Percentiles rank a stretch among this genome's conserved stretches.
Evolutionary conservation across 768 basidiomycete genomes (phyloP).

Genomic region (Rhodotorula diobovata): DNA sequence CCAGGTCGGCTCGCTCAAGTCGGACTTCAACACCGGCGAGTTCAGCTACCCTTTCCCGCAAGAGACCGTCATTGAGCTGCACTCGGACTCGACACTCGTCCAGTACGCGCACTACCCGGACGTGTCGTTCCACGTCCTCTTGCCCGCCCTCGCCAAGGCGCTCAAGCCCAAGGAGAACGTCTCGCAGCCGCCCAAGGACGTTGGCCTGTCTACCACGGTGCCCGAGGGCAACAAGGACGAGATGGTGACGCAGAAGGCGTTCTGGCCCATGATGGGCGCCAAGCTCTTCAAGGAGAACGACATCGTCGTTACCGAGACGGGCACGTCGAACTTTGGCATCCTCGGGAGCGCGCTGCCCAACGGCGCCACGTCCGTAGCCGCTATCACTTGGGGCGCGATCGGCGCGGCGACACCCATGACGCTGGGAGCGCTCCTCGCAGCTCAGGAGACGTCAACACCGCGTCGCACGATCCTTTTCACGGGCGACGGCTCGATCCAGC

Average conservation of each 20-base stretch:
- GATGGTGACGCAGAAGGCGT: conserved; percentile 40
- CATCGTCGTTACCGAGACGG: conserved; percentile 82
- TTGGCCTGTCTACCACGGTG: conserved; percentile 42
- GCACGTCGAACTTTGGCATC: conserved; percentile 80
- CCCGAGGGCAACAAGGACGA: conserved; percentile 52
- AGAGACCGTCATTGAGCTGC: conserved; percentile 46
- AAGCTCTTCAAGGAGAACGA: conserved; percentile 43
- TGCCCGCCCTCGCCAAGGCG: conserved; percentile 41
- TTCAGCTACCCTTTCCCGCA: conserved; percentile 55
- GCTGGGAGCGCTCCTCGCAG: conserved; percentile 55
- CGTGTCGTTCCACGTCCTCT: conserved; percentile 45
- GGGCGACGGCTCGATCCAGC: conserved; percentile 65
- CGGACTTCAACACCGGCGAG: conserved; percentile 84
- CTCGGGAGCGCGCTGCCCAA: conserved; percentile 72
- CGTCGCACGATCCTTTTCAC: conserved; percentile 75
- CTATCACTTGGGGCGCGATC: conserved; percentile 87
- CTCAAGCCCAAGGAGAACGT: conserved; percentile 26
- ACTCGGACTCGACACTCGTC: conserved; percentile 59
- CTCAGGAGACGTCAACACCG: conserved; percentile 56
- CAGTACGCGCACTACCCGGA: conserved; percentile 40
- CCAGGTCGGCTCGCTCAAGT: conserved; percentile 42
- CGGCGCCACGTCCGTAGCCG: conserved; percentile 62
- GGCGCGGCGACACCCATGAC: conserved; percentile 85
- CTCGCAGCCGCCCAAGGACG: conserved; percentile 12
- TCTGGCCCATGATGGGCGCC: conserved; percentile 41